A percentile compares a stretch with the other conserved stretches of the same genome.
phyloP scores from a whole-genome alignment of 805 yeast genomes.

The Metschnikowia arizonensis region DNA sequence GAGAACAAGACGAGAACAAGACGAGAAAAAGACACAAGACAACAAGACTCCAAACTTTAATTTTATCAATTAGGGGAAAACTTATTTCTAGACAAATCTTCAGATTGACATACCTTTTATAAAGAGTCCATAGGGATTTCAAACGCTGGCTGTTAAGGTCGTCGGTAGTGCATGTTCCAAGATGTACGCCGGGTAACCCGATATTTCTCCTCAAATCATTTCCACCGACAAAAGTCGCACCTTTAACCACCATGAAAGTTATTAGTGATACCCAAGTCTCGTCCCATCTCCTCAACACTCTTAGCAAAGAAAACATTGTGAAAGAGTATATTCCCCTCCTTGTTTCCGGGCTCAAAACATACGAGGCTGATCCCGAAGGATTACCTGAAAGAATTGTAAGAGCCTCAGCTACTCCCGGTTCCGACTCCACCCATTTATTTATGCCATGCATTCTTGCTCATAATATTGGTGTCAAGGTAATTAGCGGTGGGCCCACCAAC shows the following conservation, averaged over 20 bases:
- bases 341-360: slow-evolving; percentile 36
- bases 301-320: slow-evolving; percentile 25
- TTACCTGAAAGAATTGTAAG: slow-evolving; percentile 52
- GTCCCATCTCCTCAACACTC: slow-evolving; percentile 22
- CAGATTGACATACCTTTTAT: no score
- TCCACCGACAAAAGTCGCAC: no score
- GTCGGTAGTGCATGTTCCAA: no score
- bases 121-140: no score
- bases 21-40: no score
- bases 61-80: no score
- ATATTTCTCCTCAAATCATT: no score
- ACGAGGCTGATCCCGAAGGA: slow-evolving; percentile 41
- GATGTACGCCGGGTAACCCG: no score
- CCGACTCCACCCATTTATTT: slow-evolving; percentile 48
- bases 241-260: slow-evolving; percentile 22
- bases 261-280: slow-evolving; percentile 30
- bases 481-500: slow-evolving; percentile 48
- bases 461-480: slow-evolving; percentile 55
- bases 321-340: slow-evolving; percentile 35
- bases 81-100: no score
- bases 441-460: slow-evolving; percentile 60
- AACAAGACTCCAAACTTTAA: no score
- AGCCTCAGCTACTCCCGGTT: slow-evolving; percentile 27
- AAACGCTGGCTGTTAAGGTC: no score
- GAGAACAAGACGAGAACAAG: no score